Conservation (phyloP, 2,329 filamentous ascomycete species). For the Talaromyces islandicus region DNA sequence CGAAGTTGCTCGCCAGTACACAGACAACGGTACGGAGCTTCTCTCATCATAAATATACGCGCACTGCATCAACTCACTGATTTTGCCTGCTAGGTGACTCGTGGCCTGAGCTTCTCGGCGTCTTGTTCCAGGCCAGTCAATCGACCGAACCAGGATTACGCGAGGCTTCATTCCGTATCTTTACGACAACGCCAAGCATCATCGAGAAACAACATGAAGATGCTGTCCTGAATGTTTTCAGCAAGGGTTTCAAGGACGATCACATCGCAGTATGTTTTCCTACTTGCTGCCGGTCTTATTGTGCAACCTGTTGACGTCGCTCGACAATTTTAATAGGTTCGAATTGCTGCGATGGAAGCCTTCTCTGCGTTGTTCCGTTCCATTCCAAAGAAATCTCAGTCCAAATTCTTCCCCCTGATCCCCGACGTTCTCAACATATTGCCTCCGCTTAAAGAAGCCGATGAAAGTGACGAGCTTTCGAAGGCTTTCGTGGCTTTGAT, state of each 20-base stretch:
- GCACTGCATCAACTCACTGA: not conserved
- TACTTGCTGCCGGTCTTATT: not conserved
- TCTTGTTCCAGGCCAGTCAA: constrained; percentile 86
- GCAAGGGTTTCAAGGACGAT: constrained; percentile 85
- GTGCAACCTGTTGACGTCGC: constrained; percentile 4
- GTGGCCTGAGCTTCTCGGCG: constrained; percentile 84
- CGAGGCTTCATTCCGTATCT: constrained; percentile 90
- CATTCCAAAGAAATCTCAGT: constrained; percentile 78
- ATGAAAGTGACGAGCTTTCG: constrained; percentile 85
- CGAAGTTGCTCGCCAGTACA: constrained; percentile 90
- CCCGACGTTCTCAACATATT: constrained; percentile 92
- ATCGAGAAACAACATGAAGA: constrained; percentile 95
- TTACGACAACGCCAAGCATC: constrained; percentile 88
- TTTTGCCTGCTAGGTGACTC: constrained; percentile 57
- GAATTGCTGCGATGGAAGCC: constrained; percentile 90
- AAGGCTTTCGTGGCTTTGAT: constrained; percentile 87
- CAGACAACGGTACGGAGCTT: constrained; percentile 68
- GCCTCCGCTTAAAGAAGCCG: constrained; percentile 84
- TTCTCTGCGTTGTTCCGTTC: constrained; percentile 95
- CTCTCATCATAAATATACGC: not conserved
- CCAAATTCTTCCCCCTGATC: constrained; percentile 80
- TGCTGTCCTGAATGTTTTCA: constrained; percentile 80
- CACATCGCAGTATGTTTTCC: constrained; percentile 60
- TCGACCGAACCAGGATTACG: constrained; percentile 75
- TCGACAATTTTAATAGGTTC: constrained; percentile 56